phyloP scores from a whole-genome alignment of 2,329 filamentous ascomycete genomes.

The Aspergillus versicolor region DNA sequence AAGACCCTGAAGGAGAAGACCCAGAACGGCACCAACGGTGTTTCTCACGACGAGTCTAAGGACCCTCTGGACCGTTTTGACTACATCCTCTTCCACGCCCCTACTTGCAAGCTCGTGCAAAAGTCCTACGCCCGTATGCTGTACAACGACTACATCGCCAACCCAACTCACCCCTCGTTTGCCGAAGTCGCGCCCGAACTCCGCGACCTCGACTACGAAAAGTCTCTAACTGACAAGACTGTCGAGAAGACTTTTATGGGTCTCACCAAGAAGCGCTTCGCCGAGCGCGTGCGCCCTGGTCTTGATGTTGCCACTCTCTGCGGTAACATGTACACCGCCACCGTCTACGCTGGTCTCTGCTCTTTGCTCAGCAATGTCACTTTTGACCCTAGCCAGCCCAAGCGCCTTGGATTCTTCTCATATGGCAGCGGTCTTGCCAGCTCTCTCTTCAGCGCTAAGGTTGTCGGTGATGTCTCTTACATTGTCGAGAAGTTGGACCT shows the following conservation, averaged over 20 bases:
- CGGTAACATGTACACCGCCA: constrained; percentile 64
- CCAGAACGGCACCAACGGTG: constrained; percentile 52
- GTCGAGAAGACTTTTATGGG: constrained; percentile 86
- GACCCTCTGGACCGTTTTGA: constrained; percentile 76
- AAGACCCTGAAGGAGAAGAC: constrained; percentile 52
- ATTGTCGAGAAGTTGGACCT: constrained; percentile 70
- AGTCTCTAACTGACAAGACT: constrained; percentile 76
- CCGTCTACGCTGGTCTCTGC: constrained; percentile 58
- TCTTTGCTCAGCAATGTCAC: constrained; percentile 64
- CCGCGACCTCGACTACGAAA: constrained; percentile 74
- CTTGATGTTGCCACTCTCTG: constrained; percentile 77
- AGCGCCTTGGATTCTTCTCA: constrained; percentile 74
- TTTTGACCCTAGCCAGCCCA: constrained; percentile 64
- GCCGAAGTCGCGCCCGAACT: constrained; percentile 74
- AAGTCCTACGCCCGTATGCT: constrained; percentile 82
- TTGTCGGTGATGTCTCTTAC: constrained; percentile 67
- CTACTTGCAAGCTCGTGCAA: constrained; percentile 82
- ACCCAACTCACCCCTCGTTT: constrained; percentile 67
- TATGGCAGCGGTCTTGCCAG: constrained; percentile 76
- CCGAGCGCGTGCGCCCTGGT: constrained; percentile 70
- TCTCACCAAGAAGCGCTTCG: constrained; percentile 80
- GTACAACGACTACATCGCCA: constrained; percentile 79
- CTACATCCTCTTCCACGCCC: constrained; percentile 78
- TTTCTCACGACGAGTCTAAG: constrained; percentile 49
- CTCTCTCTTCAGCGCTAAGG: constrained; percentile 66